phyloP scores from a whole-genome alignment of 441 rosid species.

The Arabidopsis lyrata region DNA sequence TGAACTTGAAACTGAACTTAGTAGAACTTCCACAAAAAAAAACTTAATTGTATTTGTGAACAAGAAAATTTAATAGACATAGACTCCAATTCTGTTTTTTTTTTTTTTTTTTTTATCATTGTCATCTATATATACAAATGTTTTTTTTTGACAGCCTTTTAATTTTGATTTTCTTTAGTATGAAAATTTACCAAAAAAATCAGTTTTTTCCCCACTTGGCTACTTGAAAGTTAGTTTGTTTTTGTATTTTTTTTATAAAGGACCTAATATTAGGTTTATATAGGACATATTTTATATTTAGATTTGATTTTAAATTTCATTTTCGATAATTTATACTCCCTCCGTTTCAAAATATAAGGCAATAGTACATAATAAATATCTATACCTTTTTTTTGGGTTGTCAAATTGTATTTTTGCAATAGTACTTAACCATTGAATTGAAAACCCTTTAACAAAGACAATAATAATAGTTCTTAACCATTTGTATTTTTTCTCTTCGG shows the following conservation, averaged over 20 bases:
- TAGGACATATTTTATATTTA: background rate
- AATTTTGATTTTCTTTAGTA: background rate
- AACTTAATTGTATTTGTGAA: background rate
- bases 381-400: background rate
- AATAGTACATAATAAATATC: too few relatives aligned
- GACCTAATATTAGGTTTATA: background rate
- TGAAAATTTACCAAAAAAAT: background rate
- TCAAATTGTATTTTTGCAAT: too few relatives aligned
- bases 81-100: too few relatives aligned
- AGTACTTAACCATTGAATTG: too few relatives aligned
- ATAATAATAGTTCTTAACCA: too few relatives aligned
- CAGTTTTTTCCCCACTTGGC: background rate
- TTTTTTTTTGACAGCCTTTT: background rate
- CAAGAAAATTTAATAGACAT: background rate
- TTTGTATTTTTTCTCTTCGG: background rate
- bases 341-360: too few relatives aligned
- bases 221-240: background rate
- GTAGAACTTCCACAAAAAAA: background rate
- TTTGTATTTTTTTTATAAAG: too few relatives aligned
- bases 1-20: background rate
- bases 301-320: too few relatives aligned
- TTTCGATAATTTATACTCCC: too few relatives aligned
- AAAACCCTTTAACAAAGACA: background rate
- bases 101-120: background rate
- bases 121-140: background rate